phyloP scores from a whole-genome alignment of 768 basidiomycete genomes.

The Trametes villosa region DNA sequence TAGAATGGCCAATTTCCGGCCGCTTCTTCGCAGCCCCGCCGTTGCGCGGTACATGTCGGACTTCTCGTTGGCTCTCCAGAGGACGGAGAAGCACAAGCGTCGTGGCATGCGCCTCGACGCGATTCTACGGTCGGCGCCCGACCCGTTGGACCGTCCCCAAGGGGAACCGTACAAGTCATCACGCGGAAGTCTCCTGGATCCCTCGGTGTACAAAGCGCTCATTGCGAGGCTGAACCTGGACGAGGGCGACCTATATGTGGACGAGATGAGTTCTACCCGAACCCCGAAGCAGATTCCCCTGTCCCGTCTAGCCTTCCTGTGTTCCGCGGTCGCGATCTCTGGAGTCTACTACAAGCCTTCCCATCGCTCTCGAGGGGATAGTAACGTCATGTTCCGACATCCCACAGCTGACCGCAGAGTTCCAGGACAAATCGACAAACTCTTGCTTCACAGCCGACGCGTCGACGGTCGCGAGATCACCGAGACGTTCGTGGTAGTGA shows the following conservation, averaged over 20 bases:
- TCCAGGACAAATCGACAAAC: background rate
- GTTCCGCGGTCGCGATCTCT: background rate
- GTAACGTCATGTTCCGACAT: background rate
- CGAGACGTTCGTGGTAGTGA: background rate
- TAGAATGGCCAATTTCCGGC: conserved; percentile 1
- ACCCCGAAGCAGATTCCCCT: background rate
- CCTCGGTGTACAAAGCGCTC: background rate
- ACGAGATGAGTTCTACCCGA: background rate
- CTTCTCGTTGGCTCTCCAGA: background rate
- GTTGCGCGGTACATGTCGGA: background rate
- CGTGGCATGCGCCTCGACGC: background rate
- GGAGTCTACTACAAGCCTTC: background rate
- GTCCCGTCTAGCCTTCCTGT: background rate
- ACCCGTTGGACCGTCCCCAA: background rate
- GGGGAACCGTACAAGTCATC: background rate
- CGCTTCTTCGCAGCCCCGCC: background rate
- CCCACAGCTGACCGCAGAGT: background rate
- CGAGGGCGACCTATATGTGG: background rate
- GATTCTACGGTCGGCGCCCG: background rate
- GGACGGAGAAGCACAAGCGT: background rate
- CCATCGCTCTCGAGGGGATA: background rate
- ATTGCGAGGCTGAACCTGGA: background rate
- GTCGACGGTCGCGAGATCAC: background rate
- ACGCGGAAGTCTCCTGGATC: background rate
- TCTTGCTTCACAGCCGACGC: background rate